Percentiles rank a stretch among this genome's conserved stretches.
These are phyloP conservation scores for Colletotrichum tamarilloi DNA, from an alignment of 2,329 filamentous ascomycete genomes.

Conservation along the genomic window DNA sequence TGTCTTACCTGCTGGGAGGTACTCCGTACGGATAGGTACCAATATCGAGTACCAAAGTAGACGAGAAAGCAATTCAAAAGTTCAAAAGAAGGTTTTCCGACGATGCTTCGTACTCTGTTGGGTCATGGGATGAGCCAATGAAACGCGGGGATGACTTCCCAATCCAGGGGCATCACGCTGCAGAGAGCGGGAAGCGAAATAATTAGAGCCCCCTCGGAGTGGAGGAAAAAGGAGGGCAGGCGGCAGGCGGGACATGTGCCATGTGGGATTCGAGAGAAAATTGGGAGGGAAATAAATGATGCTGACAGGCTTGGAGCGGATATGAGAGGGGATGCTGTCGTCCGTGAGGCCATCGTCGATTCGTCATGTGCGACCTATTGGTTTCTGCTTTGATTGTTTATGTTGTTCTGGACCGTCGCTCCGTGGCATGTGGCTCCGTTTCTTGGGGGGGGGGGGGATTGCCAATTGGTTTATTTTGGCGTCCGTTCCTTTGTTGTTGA, in stretches of 20 bases:
- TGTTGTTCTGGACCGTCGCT: constrained; percentile 21
- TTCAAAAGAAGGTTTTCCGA: constrained; percentile 13
- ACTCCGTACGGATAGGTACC: not conserved
- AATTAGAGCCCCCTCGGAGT: constrained; percentile 19
- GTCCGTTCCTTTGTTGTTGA: constrained; percentile 15
- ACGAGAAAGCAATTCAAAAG: constrained; percentile 10
- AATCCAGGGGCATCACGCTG: constrained; percentile 25
- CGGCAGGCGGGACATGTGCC: constrained; percentile 6
- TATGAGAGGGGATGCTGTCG: constrained; percentile 5
- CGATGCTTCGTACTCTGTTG: constrained; percentile 12
- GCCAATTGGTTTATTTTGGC: constrained; percentile 9
- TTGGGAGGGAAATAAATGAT: not conserved
- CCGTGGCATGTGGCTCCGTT: constrained; percentile 19
- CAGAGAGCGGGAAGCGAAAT: constrained; percentile 32
- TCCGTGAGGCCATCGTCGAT: constrained; percentile 25
- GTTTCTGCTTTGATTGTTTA: constrained; percentile 5
- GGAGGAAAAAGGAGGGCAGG: constrained; percentile 5
- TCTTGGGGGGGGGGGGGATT: not conserved
- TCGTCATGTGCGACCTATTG: constrained; percentile 18
- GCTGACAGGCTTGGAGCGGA: constrained; percentile 3
- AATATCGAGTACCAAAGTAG: constrained; percentile 1
- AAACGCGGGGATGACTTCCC: constrained; percentile 34
- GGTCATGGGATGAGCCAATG: constrained; percentile 16
- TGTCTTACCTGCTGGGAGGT: not conserved
- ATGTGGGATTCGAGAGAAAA: not conserved